Evolutionary conservation across 768 basidiomycete species (phyloP).

Genomic region (Hortiboletus campestris): DNA sequence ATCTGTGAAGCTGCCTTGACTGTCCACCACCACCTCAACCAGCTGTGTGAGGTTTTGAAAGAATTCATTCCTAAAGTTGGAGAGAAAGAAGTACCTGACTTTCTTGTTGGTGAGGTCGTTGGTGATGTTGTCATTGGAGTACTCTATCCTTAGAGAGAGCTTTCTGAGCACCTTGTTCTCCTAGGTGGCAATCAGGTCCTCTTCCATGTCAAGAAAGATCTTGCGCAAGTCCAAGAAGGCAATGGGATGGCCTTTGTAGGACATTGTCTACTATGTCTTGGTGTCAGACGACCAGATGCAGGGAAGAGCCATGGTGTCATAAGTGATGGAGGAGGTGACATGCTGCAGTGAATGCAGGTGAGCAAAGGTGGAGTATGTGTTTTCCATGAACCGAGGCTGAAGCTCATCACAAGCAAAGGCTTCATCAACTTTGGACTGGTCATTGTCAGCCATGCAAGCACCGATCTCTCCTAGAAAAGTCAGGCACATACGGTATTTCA

Average conservation of each 20-base stretch:
- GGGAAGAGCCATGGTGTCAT: neutral
- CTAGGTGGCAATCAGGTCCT: neutral
- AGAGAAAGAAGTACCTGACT: neutral
- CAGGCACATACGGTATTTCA: slow-evolving; percentile 7
- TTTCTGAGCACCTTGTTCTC: slow-evolving; percentile 19
- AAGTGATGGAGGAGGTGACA: neutral
- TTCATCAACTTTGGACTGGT: neutral
- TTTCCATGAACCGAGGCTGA: slow-evolving; percentile 1
- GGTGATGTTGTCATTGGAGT: too few species aligned
- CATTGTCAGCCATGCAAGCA: too few species aligned
- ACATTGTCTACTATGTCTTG: neutral
- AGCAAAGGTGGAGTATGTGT: neutral
- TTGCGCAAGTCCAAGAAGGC: fast-evolving
- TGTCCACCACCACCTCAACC: fast-evolving
- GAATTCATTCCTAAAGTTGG: neutral
- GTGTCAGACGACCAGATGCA: slow-evolving; percentile 7
- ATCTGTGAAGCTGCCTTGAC: neutral
- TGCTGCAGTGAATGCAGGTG: slow-evolving; percentile 9
- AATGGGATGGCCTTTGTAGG: neutral
- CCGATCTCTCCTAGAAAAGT: slow-evolving; percentile 6
- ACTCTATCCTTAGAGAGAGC: neutral
- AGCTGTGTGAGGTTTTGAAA: neutral
- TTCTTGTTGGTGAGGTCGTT: slow-evolving; percentile 18
- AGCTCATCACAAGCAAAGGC: neutral
- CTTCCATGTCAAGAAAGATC: neutral